Percentiles rank a stretch among this genome's conserved stretches.
These are phyloP conservation scores for Closterium sp. DNA, from an alignment of 139 green algal genomes.

Conservation along the genomic window DNA sequence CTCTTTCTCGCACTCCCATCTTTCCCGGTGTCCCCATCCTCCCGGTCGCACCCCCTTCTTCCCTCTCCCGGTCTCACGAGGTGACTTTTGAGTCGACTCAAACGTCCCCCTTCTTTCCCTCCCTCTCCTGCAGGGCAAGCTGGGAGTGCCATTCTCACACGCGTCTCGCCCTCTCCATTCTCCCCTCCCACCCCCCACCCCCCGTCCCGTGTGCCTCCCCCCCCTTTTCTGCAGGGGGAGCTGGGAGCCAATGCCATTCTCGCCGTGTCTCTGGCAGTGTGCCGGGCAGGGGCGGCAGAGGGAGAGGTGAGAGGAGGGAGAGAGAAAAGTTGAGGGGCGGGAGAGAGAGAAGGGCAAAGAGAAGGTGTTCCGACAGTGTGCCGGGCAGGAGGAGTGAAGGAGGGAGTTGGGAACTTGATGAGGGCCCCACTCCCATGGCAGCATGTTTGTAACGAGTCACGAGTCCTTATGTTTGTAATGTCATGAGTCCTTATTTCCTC, in stretches of 20 bases:
- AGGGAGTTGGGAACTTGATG: not conserved
- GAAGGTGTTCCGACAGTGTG: too few species aligned
- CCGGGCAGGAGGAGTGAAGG: not conserved
- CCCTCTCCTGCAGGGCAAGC: too few species aligned
- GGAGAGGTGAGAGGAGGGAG: constrained; percentile 56
- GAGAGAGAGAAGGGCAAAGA: too few species aligned
- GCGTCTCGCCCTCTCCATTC: not conserved
- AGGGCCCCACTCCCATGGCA: not conserved
- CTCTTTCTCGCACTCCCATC: too few species aligned
- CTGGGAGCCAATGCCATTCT: constrained; percentile 98
- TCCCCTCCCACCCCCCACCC: not conserved
- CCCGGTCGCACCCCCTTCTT: too few species aligned
- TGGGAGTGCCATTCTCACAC: not conserved
- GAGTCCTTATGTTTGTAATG: not conserved
- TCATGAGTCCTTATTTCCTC: not conserved
- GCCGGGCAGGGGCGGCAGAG: constrained; percentile 91
- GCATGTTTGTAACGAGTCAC: not conserved
- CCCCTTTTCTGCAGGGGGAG: constrained; percentile 61
- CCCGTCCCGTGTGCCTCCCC: too few species aligned
- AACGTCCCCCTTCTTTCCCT: too few species aligned
- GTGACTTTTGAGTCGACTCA: too few species aligned
- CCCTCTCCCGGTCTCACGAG: too few species aligned
- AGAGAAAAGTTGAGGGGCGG: not conserved
- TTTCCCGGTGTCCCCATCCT: too few species aligned
- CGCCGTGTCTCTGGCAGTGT: constrained; percentile 91